A percentile compares a stretch with the other conserved stretches of the same genome.
Evolutionary conservation across 1,284 basidiomycete genomes (phyloP).

Genomic region (Pseudozyma hubeiensis): DNA sequence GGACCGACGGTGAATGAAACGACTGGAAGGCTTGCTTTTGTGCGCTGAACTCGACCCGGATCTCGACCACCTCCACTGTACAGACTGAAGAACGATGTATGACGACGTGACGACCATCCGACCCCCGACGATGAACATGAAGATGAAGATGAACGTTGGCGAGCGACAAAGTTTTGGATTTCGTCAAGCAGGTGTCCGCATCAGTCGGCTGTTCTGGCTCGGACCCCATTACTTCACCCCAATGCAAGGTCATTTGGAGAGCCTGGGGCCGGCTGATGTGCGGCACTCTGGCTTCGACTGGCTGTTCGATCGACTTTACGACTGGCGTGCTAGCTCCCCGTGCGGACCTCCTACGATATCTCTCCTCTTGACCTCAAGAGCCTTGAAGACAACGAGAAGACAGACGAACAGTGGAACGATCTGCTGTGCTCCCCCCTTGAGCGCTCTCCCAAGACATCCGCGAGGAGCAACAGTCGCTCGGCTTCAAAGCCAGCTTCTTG

Average conservation of each 20-base stretch:
- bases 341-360: constrained; percentile 5
- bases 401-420: constrained; percentile 2
- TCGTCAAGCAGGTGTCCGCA: constrained; percentile 17
- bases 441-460: constrained; percentile 12
- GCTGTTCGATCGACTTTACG: constrained; percentile 24
- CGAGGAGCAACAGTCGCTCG: constrained; percentile 10
- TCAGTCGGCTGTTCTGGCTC: constrained; percentile 46
- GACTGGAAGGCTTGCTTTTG: constrained; percentile 39
- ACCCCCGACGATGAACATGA: constrained; percentile 9
- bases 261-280: constrained; percentile 33
- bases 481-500: constrained; percentile 39
- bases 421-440: constrained; percentile 6
- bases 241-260: constrained; percentile 54
- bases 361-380: constrained; percentile 11
- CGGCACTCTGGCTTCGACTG: constrained; percentile 21
- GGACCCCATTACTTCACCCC: constrained; percentile 26
- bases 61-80: constrained; percentile 16
- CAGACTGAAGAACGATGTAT: constrained; percentile 30
- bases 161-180: constrained; percentile 14
- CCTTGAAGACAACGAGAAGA: constrained; percentile 6
- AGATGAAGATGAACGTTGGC: constrained; percentile 1
- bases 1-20: constrained; percentile 43
- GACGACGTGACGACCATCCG: constrained; percentile 15
- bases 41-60: constrained; percentile 40
- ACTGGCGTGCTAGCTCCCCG: constrained; percentile 27